Evolutionary conservation across 2,329 filamentous ascomycete species (phyloP), one percentile per base, ranked within the genome.

Genomic region (Colletotrichum incanum): DNA sequence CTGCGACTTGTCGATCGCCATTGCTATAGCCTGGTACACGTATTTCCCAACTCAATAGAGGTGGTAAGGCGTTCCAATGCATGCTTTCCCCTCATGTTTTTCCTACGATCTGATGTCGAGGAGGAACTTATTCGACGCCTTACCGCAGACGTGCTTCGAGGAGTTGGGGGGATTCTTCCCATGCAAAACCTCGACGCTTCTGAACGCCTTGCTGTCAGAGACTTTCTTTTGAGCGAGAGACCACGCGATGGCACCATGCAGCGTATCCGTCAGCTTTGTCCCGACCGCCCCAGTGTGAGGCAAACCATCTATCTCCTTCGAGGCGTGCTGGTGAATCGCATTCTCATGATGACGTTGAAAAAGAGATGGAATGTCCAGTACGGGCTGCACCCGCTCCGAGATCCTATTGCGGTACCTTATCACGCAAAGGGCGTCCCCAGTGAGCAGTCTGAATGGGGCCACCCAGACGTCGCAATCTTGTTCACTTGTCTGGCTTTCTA

Each of bases 331-430:
- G 84, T 89, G 0, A 85, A 90, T 66, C 82, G 87, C 0, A 89
- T 94, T 3, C 78, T 94, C 0, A 76, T 89, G 1, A 86, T 91
- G 34, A 87, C 85, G 3, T 76, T 93, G 0, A 87, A 88, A 62
- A 93, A 93, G 76, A 82, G 90, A 5, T 93, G 88, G 88, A 91
- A 92, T 37, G 92, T 94, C 0, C 84, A 89, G 54, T 95, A 92
- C 58, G 90, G 90, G 0, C 79, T 92, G 0, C 86, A 91, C 73
- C 85, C 87, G 0, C 56, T 73, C 0, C 84, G 92, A 18, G 83
- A 86, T 50, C 89, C 90, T 0, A 86, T 93, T 6, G 91, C 92
- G 0, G 92, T 94, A 0, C 92, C 92, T 0, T 94, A 87, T 60
- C 84, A 88, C 14, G 90, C 90, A 0, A 93, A 94, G 68, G 92